Conservation (phyloP, 2,329 filamentous ascomycete species). For the Elsinoe perseae region DNA sequence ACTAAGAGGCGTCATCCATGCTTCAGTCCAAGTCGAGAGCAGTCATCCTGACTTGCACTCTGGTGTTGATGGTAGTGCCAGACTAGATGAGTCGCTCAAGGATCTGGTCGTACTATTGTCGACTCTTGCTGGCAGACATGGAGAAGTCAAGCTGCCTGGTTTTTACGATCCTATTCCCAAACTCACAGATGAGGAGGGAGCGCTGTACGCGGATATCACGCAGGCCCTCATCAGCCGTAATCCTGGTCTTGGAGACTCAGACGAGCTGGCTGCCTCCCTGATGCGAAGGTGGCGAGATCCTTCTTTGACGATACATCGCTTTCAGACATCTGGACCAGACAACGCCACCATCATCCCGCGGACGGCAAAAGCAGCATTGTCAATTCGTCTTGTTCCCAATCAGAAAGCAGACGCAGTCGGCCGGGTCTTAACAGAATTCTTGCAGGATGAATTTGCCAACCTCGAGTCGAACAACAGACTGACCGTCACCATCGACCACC, state of each 20-base stretch:
- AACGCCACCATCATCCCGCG: conserved; percentile 88
- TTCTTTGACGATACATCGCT: conserved; percentile 85
- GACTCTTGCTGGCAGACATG: conserved; percentile 71
- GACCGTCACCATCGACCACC: conserved; percentile 77
- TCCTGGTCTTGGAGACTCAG: conserved; percentile 54
- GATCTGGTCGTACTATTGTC: conserved; percentile 79
- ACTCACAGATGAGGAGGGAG: conserved; percentile 65
- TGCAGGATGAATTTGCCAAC: conserved; percentile 61
- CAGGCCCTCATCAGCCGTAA: conserved; percentile 66
- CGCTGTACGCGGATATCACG: conserved; percentile 76
- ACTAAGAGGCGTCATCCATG: conserved; percentile 85
- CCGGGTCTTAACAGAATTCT: conserved; percentile 56
- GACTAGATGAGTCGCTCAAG: conserved; percentile 84
- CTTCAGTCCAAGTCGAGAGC: conserved; percentile 80
- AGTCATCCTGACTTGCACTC: conserved; percentile 84
- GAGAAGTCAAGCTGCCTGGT: conserved; percentile 72
- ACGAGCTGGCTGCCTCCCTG: conserved; percentile 70
- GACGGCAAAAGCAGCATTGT: conserved; percentile 79
- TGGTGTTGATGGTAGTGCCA: conserved; percentile 87
- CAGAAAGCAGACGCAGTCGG: conserved; percentile 79
- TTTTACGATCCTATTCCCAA: conserved; percentile 82
- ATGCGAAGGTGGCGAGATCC: conserved; percentile 95
- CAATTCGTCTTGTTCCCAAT: conserved; percentile 84
- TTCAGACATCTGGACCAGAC: conserved; percentile 80
- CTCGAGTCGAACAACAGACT: conserved; percentile 76